Conservation (phyloP, 768 basidiomycete species). For the Exidia glandulosa region DNA sequence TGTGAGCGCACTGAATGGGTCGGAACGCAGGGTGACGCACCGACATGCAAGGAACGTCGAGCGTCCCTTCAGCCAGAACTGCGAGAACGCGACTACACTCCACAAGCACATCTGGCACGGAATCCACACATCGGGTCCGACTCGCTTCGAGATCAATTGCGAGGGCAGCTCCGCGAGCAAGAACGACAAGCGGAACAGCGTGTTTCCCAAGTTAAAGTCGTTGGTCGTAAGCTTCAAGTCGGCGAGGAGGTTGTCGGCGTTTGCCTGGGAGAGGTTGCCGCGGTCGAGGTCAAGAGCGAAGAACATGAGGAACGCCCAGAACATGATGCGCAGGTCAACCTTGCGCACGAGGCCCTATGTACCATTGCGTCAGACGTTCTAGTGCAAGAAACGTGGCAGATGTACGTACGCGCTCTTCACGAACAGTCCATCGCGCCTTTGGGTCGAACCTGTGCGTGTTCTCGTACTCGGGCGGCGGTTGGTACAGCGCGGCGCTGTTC, state of each 20-base stretch:
- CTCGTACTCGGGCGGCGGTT: slow-evolving; percentile 44
- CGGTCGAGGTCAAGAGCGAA: slow-evolving; percentile 49
- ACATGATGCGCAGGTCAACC: slow-evolving; percentile 47
- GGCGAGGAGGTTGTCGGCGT: slow-evolving; percentile 55
- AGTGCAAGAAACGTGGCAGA: background rate
- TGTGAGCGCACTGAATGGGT: background rate
- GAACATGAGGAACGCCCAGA: slow-evolving; percentile 57
- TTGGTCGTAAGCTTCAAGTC: slow-evolving; percentile 52
- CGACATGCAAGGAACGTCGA: slow-evolving; percentile 44
- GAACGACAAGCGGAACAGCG: slow-evolving; percentile 40
- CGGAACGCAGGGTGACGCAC: slow-evolving; percentile 30
- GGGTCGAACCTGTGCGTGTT: slow-evolving; percentile 57
- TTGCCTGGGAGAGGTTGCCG: slow-evolving; percentile 52
- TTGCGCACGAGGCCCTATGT: slow-evolving; percentile 41
- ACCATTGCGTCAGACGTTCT: background rate
- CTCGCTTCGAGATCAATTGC: slow-evolving; percentile 53
- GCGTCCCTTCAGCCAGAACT: slow-evolving; percentile 47
- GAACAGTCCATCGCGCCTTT: slow-evolving; percentile 56
- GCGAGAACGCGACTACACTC: slow-evolving; percentile 44
- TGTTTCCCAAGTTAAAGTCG: slow-evolving; percentile 58
- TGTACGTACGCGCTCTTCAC: slow-evolving; percentile 45
- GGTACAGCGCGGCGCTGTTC: slow-evolving; percentile 34
- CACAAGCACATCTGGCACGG: slow-evolving; percentile 45
- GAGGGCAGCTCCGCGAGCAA: slow-evolving; percentile 55
- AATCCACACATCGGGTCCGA: slow-evolving; percentile 60